These are phyloP conservation scores for Thalassiosira sp. DNA, from an alignment of 352 stramenopile species.

Conservation along the genomic window DNA sequence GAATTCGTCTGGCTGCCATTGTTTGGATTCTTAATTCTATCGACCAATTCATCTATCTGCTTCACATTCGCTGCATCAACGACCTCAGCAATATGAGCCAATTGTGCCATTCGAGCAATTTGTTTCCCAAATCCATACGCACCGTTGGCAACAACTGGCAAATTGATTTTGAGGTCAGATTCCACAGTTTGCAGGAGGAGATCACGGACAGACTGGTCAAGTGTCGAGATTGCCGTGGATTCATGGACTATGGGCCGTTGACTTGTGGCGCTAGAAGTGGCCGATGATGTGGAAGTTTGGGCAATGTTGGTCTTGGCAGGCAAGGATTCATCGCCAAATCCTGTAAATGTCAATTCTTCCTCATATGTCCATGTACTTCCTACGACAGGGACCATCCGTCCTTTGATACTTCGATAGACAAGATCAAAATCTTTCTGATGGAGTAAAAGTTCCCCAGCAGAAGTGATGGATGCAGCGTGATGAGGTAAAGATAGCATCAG, in stretches of 20 bases:
- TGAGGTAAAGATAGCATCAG: conserved; percentile 79
- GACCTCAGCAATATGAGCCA: conserved; percentile 70
- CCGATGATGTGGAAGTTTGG: conserved; percentile 5
- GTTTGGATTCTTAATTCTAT: conserved; percentile 23
- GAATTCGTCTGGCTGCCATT: conserved; percentile 5
- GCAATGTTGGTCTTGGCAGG: conserved; percentile 25
- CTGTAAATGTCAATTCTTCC: conserved; percentile 61
- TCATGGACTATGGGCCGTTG: conserved; percentile 14
- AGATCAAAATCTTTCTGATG: conserved; percentile 65
- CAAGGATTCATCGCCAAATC: conserved; percentile 57
- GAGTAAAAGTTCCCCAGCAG: conserved; percentile 42
- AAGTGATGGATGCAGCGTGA: conserved; percentile 64
- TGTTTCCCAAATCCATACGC: conserved; percentile 81
- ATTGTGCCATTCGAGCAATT: conserved; percentile 70
- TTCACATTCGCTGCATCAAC: conserved; percentile 36
- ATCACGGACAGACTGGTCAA: conserved; percentile 47
- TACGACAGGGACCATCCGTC: conserved; percentile 69
- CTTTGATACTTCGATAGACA: conserved; percentile 73
- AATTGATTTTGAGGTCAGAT: conserved; percentile 63
- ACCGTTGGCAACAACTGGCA: conserved; percentile 63
- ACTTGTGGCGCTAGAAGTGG: neutral
- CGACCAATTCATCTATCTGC: conserved; percentile 7
- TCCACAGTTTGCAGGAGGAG: conserved; percentile 64
- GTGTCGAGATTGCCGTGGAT: conserved; percentile 25
- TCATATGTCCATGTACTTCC: conserved; percentile 71